A percentile compares a stretch with the other conserved stretches of the same genome.
These are phyloP conservation scores for Tanacetum coccineum DNA, from an alignment of 129 eudicot genomes.

Conservation along the genomic window DNA sequence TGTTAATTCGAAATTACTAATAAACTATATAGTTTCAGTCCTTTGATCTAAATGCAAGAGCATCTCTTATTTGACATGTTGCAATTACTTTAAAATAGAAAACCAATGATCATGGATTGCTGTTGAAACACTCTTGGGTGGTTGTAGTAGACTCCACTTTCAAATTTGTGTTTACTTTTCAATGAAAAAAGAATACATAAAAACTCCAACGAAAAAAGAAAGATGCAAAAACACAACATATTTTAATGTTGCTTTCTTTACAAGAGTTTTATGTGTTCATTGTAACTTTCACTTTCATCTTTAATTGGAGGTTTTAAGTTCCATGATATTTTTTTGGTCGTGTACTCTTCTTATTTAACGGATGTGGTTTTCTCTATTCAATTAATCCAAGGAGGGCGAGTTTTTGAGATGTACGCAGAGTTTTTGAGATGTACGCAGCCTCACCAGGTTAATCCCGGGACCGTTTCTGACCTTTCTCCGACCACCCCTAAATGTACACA, in stretches of 20 bases:
- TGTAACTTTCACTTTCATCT: not conserved
- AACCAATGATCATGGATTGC: constrained; percentile 35
- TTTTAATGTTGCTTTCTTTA: constrained; percentile 22
- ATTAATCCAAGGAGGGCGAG: no score
- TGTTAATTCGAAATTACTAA: not conserved
- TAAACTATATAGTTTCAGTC: not conserved
- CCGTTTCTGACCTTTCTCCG: no score
- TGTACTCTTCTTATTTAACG: not conserved
- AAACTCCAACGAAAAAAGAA: constrained; percentile 20
- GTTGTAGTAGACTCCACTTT: constrained; percentile 33
- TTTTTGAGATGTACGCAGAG: no score
- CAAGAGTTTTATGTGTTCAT: constrained; percentile 21
- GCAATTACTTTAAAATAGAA: constrained; percentile 7
- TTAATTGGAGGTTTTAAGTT: not conserved
- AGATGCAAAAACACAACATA: not conserved
- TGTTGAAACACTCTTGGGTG: constrained; percentile 33
- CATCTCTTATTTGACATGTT: constrained; percentile 13
- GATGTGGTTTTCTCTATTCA: no score
- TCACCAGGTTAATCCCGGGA: no score
- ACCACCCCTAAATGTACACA: no score
- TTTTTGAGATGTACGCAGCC: no score
- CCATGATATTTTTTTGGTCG: not conserved
- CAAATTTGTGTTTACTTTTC: constrained; percentile 10
- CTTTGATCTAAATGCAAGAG: not conserved
- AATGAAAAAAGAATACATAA: constrained; percentile 16